Evolutionary conservation across 2,329 filamentous ascomycete species (phyloP).

Genomic region (Aspergillus tubingensis): DNA sequence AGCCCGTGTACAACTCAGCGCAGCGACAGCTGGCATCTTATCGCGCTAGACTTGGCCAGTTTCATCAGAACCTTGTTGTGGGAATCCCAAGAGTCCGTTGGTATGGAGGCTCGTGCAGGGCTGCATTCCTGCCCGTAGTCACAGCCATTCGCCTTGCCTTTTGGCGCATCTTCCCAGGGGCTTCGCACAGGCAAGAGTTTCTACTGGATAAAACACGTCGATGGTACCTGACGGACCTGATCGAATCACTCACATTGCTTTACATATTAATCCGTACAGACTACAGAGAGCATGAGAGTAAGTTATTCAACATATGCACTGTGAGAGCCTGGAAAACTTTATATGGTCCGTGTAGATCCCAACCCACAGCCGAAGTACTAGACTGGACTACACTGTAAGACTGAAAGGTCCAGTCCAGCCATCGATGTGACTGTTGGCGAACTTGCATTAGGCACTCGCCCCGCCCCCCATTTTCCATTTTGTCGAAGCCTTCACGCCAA

Average conservation of each 20-base stretch:
- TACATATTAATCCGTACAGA: no score
- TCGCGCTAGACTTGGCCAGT: neutral
- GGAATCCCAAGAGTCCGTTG: neutral
- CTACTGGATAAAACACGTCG: neutral
- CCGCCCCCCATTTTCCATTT: no score
- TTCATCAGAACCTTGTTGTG: neutral
- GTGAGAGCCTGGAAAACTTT: no score
- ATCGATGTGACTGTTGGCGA: no score
- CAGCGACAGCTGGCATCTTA: slow-evolving; percentile 1
- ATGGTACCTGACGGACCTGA: neutral
- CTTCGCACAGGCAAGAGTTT: neutral
- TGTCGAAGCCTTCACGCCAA: no score
- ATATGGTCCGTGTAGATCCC: no score
- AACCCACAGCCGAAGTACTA: no score
- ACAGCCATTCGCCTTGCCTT: neutral
- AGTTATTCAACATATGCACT: no score
- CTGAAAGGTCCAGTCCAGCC: no score
- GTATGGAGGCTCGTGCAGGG: neutral
- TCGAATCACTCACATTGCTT: neutral
- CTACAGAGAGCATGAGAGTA: no score
- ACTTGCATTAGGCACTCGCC: no score
- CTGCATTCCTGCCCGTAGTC: neutral
- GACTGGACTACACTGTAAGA: no score
- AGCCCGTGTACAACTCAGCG: neutral
- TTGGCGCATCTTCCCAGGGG: neutral